Conservation (phyloP, 768 basidiomycete genomes). For the Boletellus sp. region DNA sequence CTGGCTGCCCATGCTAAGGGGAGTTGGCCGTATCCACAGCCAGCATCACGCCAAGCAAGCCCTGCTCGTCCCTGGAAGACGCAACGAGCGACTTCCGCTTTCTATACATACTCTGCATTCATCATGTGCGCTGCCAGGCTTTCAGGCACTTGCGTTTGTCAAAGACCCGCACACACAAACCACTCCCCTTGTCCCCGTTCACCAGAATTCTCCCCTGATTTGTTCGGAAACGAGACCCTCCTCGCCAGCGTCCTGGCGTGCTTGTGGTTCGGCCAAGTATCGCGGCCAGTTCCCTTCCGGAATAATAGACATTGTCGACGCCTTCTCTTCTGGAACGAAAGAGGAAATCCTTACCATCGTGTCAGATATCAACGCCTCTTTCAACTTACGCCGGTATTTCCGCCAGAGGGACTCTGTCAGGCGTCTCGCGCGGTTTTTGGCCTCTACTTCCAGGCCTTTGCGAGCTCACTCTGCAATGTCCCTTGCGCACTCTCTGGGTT, state of each 20-base stretch:
- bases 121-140: background rate
- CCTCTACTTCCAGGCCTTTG: constrained; percentile 33
- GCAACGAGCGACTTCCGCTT: constrained; percentile 16
- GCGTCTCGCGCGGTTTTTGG: constrained; percentile 34
- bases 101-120: constrained; percentile 22
- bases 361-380: constrained; percentile 21
- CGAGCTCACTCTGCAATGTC: constrained; percentile 44
- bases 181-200: constrained; percentile 3
- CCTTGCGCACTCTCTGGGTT: constrained; percentile 49
- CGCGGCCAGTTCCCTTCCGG: constrained; percentile 22
- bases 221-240: constrained; percentile 1
- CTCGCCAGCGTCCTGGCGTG: background rate
- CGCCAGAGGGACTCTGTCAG: constrained; percentile 31
- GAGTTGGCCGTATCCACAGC: constrained; percentile 51
- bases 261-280: background rate
- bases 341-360: constrained; percentile 7
- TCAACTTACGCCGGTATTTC: constrained; percentile 24
- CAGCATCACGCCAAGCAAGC: constrained; percentile 48
- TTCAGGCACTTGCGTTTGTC: constrained; percentile 1
- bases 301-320: constrained; percentile 25
- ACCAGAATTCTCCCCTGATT: background rate
- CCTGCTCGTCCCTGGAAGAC: constrained; percentile 21
- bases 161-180: constrained; percentile 2
- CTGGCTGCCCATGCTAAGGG: constrained; percentile 75
- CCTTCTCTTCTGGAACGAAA: constrained; percentile 19